Base-by-base conservation (phyloP, 257 asterid genomes). In the Gentiana macrophylla region DNA sequence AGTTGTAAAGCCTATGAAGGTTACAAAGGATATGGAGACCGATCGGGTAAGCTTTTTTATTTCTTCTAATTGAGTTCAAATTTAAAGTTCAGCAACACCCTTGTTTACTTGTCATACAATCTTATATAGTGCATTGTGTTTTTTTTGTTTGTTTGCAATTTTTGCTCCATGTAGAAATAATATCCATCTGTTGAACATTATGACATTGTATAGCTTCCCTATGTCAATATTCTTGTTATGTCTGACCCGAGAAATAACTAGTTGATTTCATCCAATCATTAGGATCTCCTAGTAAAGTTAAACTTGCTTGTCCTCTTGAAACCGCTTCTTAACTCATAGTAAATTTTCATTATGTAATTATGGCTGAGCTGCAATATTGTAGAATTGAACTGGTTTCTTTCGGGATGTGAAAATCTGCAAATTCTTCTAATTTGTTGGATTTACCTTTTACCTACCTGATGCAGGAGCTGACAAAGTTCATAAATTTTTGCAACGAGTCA, bases 21-120 rank as follows among this genome's bases (percentile, higher is more conserved):
- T 63, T 52, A 86, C 94, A 8, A 84, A 87, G 62, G 87, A 77
- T 68, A 82, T 84, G 93, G 84, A 79, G 3, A 45, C 83, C 49
- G 86, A 86, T 55, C 74, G 84, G 69, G 97, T 89, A 61, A 65
- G 73, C 53, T 43, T 8, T 11, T 34, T 50, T 7, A 9, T 1
- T 37, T 55, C 3, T 32, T 24, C 53, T 32, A 9, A 2, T 54
- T 38, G 38, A 6, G 8, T 6, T 49, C 9, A 4, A 41, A 41
- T 7, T 41, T 5, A 41, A 41, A 41, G 46, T 41, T 10, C 38
- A 38, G 15, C 2, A 50, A 3, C 3, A 13, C 2, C 3, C 9
- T 4, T 44, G 5, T 56, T 32, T 13, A 13, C 37, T 57, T 45
- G 6, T 36, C 15, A 1, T 32, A 4, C 13, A 37, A 38, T 50